Evolutionary conservation across 2,329 filamentous ascomycete genomes (phyloP).

Genomic region (Alternaria alternata): DNA sequence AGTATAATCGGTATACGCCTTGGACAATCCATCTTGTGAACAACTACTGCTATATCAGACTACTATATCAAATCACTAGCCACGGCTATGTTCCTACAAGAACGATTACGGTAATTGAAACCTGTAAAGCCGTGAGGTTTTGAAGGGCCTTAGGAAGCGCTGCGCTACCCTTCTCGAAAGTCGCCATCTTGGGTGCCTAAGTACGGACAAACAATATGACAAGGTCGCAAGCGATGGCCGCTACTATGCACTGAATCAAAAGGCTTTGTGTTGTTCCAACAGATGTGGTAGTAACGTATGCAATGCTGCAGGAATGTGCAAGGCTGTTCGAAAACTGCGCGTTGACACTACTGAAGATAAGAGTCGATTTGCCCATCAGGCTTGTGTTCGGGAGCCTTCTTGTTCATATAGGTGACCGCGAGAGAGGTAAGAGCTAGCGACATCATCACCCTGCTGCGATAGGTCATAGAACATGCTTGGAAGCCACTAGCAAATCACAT

Average conservation of each 20-base stretch:
- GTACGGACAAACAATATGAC: neutral
- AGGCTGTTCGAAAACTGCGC: neutral
- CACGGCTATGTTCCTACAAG: neutral
- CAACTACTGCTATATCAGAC: neutral
- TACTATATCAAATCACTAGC: neutral
- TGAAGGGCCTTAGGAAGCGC: neutral
- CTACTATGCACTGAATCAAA: neutral
- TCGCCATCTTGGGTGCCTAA: neutral
- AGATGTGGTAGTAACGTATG: neutral
- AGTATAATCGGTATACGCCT: constrained; percentile 49
- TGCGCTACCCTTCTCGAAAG: neutral
- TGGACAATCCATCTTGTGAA: constrained; percentile 13
- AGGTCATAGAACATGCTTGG: neutral
- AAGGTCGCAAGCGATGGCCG: neutral
- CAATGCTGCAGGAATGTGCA: neutral
- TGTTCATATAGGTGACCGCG: neutral
- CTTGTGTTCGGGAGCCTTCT: neutral
- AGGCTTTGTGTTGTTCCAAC: neutral
- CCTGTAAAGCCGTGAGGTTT: neutral
- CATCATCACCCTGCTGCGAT: neutral
- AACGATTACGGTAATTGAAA: neutral
- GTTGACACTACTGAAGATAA: neutral
- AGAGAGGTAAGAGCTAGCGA: neutral
- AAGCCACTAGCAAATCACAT: neutral
- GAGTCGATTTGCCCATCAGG: neutral